phyloP scores from a whole-genome alignment of 345 rosid genomes.

The Populus tremula region DNA sequence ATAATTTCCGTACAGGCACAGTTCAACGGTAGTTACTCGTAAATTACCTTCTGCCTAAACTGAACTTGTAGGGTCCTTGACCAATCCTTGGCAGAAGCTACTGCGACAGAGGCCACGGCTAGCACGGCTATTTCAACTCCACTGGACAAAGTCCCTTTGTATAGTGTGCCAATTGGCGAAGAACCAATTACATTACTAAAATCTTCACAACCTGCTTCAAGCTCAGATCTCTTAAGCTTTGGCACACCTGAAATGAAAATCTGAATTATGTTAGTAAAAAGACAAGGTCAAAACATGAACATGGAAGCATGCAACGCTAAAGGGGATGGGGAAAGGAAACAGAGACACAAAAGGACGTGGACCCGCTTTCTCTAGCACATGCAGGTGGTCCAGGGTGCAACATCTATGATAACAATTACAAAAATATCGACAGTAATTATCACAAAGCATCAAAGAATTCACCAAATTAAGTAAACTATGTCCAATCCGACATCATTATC shows the following conservation, averaged over 20 bases:
- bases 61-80: conserved; percentile 58
- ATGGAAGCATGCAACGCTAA: background rate
- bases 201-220: conserved; percentile 92
- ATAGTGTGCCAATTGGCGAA: conserved; percentile 58
- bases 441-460: background rate
- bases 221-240: conserved; percentile 72
- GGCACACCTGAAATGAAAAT: conserved; percentile 63
- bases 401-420: background rate
- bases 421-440: background rate
- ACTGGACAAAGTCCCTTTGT: conserved; percentile 87
- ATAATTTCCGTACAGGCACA: background rate
- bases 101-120: conserved; percentile 47
- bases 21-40: background rate
- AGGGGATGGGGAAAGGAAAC: background rate
- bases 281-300: conserved; percentile 5
- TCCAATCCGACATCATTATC: background rate
- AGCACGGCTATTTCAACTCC: conserved; percentile 72
- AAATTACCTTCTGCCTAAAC: conserved; percentile 70
- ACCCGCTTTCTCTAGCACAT: background rate
- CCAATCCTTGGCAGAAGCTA: conserved; percentile 60
- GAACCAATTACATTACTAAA: conserved; percentile 88
- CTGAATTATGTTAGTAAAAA: background rate
- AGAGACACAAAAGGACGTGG: background rate
- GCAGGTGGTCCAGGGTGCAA: background rate
- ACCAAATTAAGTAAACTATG: background rate